A percentile compares a stretch with the other conserved stretches of the same genome.
Conservation (phyloP, 1,284 basidiomycete genomes). For the Pascua sp. region DNA sequence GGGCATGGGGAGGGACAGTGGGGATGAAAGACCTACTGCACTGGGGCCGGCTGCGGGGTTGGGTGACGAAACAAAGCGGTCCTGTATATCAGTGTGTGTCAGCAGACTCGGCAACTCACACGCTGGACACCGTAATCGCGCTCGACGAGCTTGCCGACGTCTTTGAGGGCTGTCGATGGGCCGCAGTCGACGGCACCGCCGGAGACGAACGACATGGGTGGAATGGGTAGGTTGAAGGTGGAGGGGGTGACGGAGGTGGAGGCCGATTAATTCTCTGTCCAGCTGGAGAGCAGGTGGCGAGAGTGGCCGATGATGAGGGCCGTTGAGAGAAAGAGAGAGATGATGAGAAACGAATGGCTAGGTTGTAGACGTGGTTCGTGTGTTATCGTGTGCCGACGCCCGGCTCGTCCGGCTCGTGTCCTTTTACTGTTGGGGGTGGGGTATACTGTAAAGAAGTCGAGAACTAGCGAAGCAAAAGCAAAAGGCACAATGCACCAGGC, state of each 20-base stretch:
- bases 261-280: too few species aligned
- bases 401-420: too few species aligned
- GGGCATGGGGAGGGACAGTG: not conserved
- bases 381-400: too few species aligned
- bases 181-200: slow-evolving; percentile 40
- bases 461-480: too few species aligned
- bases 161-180: slow-evolving; percentile 36
- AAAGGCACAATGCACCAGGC: too few species aligned
- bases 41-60: slow-evolving; percentile 10
- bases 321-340: not conserved
- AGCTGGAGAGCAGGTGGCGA: not conserved
- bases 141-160: slow-evolving; percentile 35
- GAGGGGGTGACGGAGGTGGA: not conserved
- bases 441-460: too few species aligned
- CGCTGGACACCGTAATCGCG: slow-evolving; percentile 37
- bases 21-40: slow-evolving; percentile 6
- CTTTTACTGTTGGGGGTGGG: too few species aligned
- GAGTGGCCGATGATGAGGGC: not conserved
- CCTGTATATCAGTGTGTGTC: slow-evolving; percentile 6
- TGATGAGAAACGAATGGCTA: not conserved
- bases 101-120: slow-evolving; percentile 18
- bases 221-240: not conserved
- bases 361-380: too few species aligned
- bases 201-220: slow-evolving; percentile 37
- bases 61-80: slow-evolving; percentile 10